Evolutionary conservation across 2,329 filamentous ascomycete species (phyloP), one percentile per base, ranked within the genome.

Genomic region (Stemphylium beticola): DNA sequence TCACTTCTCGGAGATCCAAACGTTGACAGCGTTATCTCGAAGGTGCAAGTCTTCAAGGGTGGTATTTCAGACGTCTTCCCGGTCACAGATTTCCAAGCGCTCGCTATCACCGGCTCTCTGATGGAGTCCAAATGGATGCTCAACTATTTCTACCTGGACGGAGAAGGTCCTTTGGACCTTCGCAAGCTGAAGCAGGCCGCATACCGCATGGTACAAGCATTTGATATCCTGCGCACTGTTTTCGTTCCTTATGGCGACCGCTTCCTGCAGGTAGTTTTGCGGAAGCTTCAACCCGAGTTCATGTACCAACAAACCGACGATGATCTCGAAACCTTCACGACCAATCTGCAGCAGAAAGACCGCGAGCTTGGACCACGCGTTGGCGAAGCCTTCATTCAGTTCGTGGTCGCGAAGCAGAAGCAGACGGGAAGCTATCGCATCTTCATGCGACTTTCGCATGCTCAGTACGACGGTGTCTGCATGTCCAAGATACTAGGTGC

Each of bases 41-140:
- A 72, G 46, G 69, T 73, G 8, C 69, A 72, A 32, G 69, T 73
- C 12, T 73, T 72, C 61, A 71, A 71, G 41, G 71, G 70, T 29
- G 69, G 70, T 26, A 73, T 74, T n/a, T 66, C 64, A 8, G 69
- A 71, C 46, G 63, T 74, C 4, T 55, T 72, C 20, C 70, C 70
- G 4, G 68, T 72, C 0, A 74, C 71, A 2, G 70, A 74, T 43
- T 74, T 73, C 53, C 71, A 74, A 56, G 48, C 62, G 12, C 66
- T 74, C 9, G 71, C 69, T 14, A 72, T 74, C 33, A 74, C 69
- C 11, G 71, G 69, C 8, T 70, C 68, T 4, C 53, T 74, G 4
- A 59, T 73, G 14, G 69, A 73, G 39, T 73, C 71, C 8, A 70
- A 59, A 40, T 73, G 69, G 69, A 73, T 73, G 71, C 59, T 73